phyloP scores from a whole-genome alignment of 192 early-diverging fungal genomes.

The Geranomyces variabilis region DNA sequence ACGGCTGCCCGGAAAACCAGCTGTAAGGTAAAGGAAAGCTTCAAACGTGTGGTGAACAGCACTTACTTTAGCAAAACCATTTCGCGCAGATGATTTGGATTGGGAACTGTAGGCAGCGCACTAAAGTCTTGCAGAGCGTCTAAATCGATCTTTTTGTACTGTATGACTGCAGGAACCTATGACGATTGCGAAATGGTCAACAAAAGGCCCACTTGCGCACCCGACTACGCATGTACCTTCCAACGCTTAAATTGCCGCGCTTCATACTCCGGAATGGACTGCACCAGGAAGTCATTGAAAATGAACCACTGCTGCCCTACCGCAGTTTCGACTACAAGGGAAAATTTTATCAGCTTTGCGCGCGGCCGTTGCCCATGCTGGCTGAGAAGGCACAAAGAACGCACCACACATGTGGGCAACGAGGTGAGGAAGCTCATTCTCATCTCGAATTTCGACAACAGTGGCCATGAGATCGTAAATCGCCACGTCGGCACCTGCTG shows the following conservation, averaged over 20 bases:
- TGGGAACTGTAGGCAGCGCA: constrained; percentile 43
- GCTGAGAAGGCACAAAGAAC: not conserved
- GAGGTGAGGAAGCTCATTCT: constrained; percentile 69
- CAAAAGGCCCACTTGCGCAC: not conserved
- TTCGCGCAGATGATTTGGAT: constrained; percentile 57
- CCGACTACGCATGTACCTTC: constrained; percentile 45
- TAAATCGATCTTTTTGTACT: constrained; percentile 66
- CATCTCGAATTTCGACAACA: constrained; percentile 48
- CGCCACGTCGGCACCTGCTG: constrained; percentile 28
- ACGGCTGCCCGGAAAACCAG: constrained; percentile 32
- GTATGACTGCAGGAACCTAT: constrained; percentile 62
- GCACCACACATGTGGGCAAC: constrained; percentile 59
- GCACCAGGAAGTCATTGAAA: constrained; percentile 96
- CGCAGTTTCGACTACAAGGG: constrained; percentile 15
- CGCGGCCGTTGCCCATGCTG: not conserved
- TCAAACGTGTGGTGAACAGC: not conserved
- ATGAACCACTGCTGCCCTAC: constrained; percentile 71
- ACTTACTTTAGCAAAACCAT: constrained; percentile 65
- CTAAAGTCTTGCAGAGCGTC: constrained; percentile 53
- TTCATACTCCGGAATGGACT: constrained; percentile 68
- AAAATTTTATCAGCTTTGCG: not conserved
- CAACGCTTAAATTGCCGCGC: constrained; percentile 62
- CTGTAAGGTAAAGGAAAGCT: not conserved
- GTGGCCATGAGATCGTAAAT: constrained; percentile 67
- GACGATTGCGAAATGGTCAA: constrained; percentile 35